Conservation (phyloP, 768 basidiomycete genomes). For the Lentinula sp. region DNA sequence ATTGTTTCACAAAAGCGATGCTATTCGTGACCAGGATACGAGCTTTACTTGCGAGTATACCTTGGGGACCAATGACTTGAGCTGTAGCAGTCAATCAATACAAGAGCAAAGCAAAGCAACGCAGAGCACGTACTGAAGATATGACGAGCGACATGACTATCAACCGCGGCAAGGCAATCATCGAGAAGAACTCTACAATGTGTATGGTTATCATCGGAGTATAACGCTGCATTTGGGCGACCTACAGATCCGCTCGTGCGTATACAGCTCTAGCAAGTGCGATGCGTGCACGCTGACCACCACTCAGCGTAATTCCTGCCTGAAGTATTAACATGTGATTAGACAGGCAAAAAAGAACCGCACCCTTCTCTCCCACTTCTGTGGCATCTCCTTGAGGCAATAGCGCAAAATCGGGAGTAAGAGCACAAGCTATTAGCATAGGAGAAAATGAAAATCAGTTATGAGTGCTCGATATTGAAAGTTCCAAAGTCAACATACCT, state of each 20-base stretch:
- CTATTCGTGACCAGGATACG: constrained; percentile 84
- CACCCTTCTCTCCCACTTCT: constrained; percentile 82
- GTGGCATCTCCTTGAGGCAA: constrained; percentile 80
- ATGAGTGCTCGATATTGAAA: neutral
- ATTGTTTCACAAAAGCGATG: constrained; percentile 74
- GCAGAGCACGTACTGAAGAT: constrained; percentile 54
- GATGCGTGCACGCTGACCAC: constrained; percentile 81
- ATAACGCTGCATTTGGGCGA: neutral
- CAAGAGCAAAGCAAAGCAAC: neutral
- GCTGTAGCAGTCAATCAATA: constrained; percentile 34
- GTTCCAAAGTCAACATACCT: constrained; percentile 32
- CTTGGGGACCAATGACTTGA: constrained; percentile 80
- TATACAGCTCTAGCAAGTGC: constrained; percentile 87
- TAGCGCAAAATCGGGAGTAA: constrained; percentile 73
- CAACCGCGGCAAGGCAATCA: constrained; percentile 83
- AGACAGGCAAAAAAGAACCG: constrained; percentile 9
- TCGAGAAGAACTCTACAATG: constrained; percentile 65
- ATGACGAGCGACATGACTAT: constrained; percentile 84
- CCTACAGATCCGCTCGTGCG: constrained; percentile 82
- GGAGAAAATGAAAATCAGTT: no score
- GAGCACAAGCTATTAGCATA: constrained; percentile 65
- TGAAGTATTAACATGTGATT: neutral
- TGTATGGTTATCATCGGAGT: neutral
- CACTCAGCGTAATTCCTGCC: constrained; percentile 44
- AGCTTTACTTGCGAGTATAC: constrained; percentile 77